A percentile compares a stretch with the other conserved stretches of the same genome.
phyloP scores from a whole-genome alignment of 2,329 filamentous ascomycete genomes.

The Didymella segeticola region DNA sequence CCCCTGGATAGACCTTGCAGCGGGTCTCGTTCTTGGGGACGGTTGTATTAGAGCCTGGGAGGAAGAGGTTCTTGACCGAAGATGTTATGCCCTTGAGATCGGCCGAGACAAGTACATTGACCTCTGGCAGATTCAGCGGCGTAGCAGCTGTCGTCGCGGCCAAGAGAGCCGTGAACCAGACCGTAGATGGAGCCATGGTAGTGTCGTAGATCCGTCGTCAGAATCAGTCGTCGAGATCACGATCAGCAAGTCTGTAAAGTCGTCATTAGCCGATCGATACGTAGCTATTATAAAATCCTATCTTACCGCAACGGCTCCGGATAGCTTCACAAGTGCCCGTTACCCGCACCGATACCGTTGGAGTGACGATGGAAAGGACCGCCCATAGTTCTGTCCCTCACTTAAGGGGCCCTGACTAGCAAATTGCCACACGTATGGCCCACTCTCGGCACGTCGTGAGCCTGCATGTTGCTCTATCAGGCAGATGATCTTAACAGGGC shows the following conservation, averaged over 20 bases:
- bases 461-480: slow-evolving; percentile 3
- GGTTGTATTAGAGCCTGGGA: slow-evolving; percentile 17
- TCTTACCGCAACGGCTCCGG: slow-evolving; percentile 6
- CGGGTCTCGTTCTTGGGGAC: slow-evolving; percentile 23
- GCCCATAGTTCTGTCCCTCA: slow-evolving; percentile 9
- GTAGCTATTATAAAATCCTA: slow-evolving; percentile 3
- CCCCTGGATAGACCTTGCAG: slow-evolving; percentile 60
- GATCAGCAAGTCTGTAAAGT: slow-evolving; percentile 8
- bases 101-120: slow-evolving; percentile 23
- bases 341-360: slow-evolving; percentile 13
- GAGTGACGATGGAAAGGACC: slow-evolving; percentile 6
- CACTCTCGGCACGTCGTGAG: slow-evolving; percentile 6
- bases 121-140: slow-evolving; percentile 17
- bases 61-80: slow-evolving; percentile 31
- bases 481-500: slow-evolving; percentile 11
- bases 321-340: slow-evolving; percentile 11
- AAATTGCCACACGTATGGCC: slow-evolving; percentile 14
- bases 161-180: slow-evolving; percentile 34
- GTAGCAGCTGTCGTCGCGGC: slow-evolving; percentile 31
- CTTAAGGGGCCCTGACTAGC: slow-evolving; percentile 13
- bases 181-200: slow-evolving; percentile 23
- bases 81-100: slow-evolving; percentile 30
- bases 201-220: no score
- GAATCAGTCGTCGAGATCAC: not conserved
- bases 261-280: slow-evolving; percentile 2